Conservation (phyloP, 768 basidiomycete genomes). For the Chiua virens region DNA sequence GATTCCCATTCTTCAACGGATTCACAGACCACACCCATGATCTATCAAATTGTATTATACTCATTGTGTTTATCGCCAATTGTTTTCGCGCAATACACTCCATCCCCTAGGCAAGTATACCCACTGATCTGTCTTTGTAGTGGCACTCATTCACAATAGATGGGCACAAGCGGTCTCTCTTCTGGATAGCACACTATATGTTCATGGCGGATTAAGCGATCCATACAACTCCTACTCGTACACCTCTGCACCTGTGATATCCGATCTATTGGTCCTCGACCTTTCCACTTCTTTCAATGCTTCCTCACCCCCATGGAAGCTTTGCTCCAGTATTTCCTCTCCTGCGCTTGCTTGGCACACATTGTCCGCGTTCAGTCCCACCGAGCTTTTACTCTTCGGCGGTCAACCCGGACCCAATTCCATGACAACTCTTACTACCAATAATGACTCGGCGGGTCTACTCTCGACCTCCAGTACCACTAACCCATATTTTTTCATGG, state of each 20-base stretch:
- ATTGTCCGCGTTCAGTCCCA: slow-evolving; percentile 60
- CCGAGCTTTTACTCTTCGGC: slow-evolving; percentile 66
- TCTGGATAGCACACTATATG: slow-evolving; percentile 57
- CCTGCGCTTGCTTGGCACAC: slow-evolving; percentile 81
- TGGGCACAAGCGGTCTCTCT: slow-evolving; percentile 80
- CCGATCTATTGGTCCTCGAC: slow-evolving; percentile 70
- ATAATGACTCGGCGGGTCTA: slow-evolving; percentile 62
- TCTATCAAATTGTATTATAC: slow-evolving; percentile 2
- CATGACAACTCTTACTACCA: slow-evolving; percentile 45
- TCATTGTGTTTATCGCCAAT: slow-evolving; percentile 13
- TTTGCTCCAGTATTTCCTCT: slow-evolving; percentile 48
- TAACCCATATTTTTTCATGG: slow-evolving; percentile 45
- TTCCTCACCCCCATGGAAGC: slow-evolving; percentile 68
- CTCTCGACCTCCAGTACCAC: slow-evolving; percentile 44
- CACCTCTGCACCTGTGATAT: slow-evolving; percentile 67
- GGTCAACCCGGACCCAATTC: slow-evolving; percentile 69
- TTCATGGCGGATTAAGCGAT: slow-evolving; percentile 84
- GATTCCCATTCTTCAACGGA: not conserved
- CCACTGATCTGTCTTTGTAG: not conserved
- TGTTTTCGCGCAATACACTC: slow-evolving; percentile 23
- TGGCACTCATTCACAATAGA: slow-evolving; percentile 40
- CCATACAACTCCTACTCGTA: slow-evolving; percentile 68
- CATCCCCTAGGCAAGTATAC: slow-evolving; percentile 24
- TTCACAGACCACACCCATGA: slow-evolving; percentile 5
- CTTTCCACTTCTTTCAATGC: slow-evolving; percentile 57